These are phyloP conservation scores for Vigna trinervia DNA, from an alignment of 306 rosid species.

Conservation along the genomic window DNA sequence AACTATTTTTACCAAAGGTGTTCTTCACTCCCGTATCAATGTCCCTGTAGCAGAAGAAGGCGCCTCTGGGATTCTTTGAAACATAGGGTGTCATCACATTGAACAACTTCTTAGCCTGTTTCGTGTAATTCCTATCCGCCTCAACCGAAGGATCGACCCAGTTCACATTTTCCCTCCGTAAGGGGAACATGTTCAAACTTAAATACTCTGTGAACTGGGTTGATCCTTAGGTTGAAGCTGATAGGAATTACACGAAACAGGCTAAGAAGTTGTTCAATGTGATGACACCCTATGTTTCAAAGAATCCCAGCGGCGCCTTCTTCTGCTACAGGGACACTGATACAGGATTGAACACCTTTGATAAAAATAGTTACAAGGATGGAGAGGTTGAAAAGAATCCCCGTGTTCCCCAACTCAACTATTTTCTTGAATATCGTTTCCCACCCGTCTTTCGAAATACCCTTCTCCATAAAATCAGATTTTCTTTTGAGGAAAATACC, in stretches of 20 bases:
- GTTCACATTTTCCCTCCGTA: slow-evolving; percentile 45
- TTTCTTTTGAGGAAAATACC: slow-evolving; percentile 41
- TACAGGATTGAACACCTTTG: neutral
- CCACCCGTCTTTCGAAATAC: slow-evolving; percentile 44
- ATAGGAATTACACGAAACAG: neutral
- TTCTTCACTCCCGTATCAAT: neutral
- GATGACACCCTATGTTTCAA: neutral
- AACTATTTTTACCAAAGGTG: slow-evolving; percentile 16
- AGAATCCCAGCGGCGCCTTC: neutral
- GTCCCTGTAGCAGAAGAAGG: neutral
- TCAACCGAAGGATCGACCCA: neutral
- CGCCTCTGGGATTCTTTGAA: neutral
- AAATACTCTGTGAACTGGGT: neutral
- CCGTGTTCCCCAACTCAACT: slow-evolving; percentile 45
- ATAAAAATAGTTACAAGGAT: slow-evolving; percentile 36
- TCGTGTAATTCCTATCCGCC: neutral
- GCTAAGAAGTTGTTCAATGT: neutral
- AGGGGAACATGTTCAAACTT: slow-evolving; percentile 57
- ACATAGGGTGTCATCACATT: neutral
- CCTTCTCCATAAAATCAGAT: slow-evolving; percentile 46
- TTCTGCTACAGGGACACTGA: neutral
- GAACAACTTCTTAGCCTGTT: neutral
- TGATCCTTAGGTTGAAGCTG: neutral
- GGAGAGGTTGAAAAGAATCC: slow-evolving; percentile 47
- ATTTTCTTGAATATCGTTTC: slow-evolving; percentile 47